Evolutionary conservation across 2,329 filamentous ascomycete genomes (phyloP).

Genomic region (Microdochium trichocladiopsis): DNA sequence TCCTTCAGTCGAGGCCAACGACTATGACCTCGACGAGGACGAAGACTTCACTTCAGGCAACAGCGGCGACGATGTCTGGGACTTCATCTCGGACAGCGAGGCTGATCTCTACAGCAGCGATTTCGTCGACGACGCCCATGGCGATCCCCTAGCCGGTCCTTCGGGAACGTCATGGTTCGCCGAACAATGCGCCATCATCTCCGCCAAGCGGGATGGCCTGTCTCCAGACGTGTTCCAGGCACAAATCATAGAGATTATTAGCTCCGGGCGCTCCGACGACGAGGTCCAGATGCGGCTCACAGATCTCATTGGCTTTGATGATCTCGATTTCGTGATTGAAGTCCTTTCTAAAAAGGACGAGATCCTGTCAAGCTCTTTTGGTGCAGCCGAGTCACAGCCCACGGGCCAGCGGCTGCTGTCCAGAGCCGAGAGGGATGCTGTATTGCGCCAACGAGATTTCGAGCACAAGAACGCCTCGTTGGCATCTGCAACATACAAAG

Average conservation of each 20-base stretch:
- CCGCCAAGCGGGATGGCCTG: slow-evolving; percentile 57
- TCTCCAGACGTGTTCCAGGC: slow-evolving; percentile 64
- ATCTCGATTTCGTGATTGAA: slow-evolving; percentile 88
- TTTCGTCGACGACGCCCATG: slow-evolving; percentile 40
- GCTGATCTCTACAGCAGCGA: slow-evolving; percentile 61
- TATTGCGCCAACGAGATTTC: slow-evolving; percentile 66
- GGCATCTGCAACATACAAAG: slow-evolving; percentile 63
- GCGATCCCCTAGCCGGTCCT: slow-evolving; percentile 15
- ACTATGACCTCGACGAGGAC: slow-evolving; percentile 56
- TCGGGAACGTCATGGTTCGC: slow-evolving; percentile 66
- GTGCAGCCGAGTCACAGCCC: slow-evolving; percentile 25
- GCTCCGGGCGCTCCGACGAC: slow-evolving; percentile 63
- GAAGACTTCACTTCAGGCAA: slow-evolving; percentile 48
- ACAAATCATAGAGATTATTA: slow-evolving; percentile 68
- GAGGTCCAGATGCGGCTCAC: slow-evolving; percentile 87
- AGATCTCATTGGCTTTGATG: slow-evolving; percentile 87
- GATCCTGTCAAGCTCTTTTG: slow-evolving; percentile 44
- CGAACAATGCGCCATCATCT: slow-evolving; percentile 59
- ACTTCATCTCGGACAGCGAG: slow-evolving; percentile 73
- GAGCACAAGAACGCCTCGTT: slow-evolving; percentile 76
- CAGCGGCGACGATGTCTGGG: slow-evolving; percentile 81
- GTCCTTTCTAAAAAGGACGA: slow-evolving; percentile 71
- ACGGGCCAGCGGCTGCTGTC: slow-evolving; percentile 54
- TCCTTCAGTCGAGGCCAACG: slow-evolving; percentile 41
- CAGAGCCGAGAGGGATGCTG: slow-evolving; percentile 70